Evolutionary conservation across 2,329 filamentous ascomycete genomes (phyloP).

Genomic region (Colletotrichum filicis): DNA sequence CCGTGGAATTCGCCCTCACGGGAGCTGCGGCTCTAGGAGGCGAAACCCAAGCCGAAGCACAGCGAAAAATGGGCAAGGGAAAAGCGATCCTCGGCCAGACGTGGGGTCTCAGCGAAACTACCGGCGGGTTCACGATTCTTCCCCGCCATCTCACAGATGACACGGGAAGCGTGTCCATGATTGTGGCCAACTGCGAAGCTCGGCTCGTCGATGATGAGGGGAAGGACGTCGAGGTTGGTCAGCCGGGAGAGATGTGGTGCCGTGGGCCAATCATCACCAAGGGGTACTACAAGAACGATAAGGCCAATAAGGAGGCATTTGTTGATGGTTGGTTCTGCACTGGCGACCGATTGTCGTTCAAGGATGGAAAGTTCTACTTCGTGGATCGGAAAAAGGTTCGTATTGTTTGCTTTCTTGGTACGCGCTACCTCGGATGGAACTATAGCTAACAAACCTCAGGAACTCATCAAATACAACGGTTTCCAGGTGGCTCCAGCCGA

Average conservation of each 20-base stretch:
- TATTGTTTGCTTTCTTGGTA: not conserved
- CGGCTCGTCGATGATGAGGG: slow-evolving; percentile 53
- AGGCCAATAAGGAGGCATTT: slow-evolving; percentile 72
- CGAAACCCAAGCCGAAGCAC: slow-evolving; percentile 62
- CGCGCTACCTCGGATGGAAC: too few species aligned
- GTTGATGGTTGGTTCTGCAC: slow-evolving; percentile 77
- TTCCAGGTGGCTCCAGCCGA: slow-evolving; percentile 76
- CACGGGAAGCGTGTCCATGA: slow-evolving; percentile 57
- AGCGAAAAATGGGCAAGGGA: slow-evolving; percentile 56
- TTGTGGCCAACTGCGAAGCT: slow-evolving; percentile 50
- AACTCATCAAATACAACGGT: slow-evolving; percentile 69
- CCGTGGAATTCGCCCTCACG: slow-evolving; percentile 56
- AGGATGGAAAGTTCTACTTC: slow-evolving; percentile 78
- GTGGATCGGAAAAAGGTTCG: slow-evolving; percentile 79
- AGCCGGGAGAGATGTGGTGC: slow-evolving; percentile 72
- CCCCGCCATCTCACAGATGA: slow-evolving; percentile 52
- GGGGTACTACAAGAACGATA: slow-evolving; percentile 76
- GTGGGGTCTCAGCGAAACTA: slow-evolving; percentile 69
- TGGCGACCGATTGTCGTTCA: slow-evolving; percentile 80
- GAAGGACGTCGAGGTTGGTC: slow-evolving; percentile 50
- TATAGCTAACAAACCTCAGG: slow-evolving; percentile 52
- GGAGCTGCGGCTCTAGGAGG: slow-evolving; percentile 68
- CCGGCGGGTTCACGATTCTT: slow-evolving; percentile 58
- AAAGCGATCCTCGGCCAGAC: slow-evolving; percentile 59
- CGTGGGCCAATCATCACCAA: slow-evolving; percentile 78